phyloP scores from a whole-genome alignment of 1,284 basidiomycete species.

The Rhodofomes roseus region DNA sequence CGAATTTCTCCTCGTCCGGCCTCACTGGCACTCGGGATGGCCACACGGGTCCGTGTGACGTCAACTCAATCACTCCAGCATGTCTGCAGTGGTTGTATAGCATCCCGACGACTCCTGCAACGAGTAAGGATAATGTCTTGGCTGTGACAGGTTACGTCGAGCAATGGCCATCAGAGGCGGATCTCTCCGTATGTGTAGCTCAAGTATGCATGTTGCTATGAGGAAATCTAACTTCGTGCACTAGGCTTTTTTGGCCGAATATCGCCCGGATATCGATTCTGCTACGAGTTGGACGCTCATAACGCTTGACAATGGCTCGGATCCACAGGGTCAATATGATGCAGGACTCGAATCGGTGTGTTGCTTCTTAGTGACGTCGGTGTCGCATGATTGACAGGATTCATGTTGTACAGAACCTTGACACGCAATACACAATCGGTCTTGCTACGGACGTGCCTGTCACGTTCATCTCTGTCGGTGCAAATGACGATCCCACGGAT shows the following conservation, averaged over 20 bases:
- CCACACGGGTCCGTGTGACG: too few species aligned
- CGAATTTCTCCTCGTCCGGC: too few species aligned
- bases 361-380: background rate
- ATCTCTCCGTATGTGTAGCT: slow-evolving; percentile 20
- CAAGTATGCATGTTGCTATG: too few species aligned
- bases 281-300: slow-evolving; percentile 14
- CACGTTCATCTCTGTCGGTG: slow-evolving; percentile 19
- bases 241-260: slow-evolving; percentile 49
- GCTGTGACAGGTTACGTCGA: slow-evolving; percentile 56
- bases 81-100: slow-evolving; percentile 44
- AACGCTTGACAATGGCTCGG: slow-evolving; percentile 31
- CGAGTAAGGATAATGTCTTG: slow-evolving; percentile 40
- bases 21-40: too few species aligned
- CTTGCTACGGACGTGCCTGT: slow-evolving; percentile 47
- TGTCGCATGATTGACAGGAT: background rate
- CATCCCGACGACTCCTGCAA: slow-evolving; percentile 40
- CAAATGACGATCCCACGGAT: slow-evolving; percentile 12
- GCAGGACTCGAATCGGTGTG: slow-evolving; percentile 18
- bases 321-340: slow-evolving; percentile 20
- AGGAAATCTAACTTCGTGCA: background rate
- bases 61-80: background rate
- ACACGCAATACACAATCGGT: slow-evolving; percentile 60
- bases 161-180: slow-evolving; percentile 48
- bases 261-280: slow-evolving; percentile 43
- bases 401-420: slow-evolving; percentile 36